phyloP scores from a whole-genome alignment of 495 filamentous ascomycete species.

The Neurospora hispaniola region DNA sequence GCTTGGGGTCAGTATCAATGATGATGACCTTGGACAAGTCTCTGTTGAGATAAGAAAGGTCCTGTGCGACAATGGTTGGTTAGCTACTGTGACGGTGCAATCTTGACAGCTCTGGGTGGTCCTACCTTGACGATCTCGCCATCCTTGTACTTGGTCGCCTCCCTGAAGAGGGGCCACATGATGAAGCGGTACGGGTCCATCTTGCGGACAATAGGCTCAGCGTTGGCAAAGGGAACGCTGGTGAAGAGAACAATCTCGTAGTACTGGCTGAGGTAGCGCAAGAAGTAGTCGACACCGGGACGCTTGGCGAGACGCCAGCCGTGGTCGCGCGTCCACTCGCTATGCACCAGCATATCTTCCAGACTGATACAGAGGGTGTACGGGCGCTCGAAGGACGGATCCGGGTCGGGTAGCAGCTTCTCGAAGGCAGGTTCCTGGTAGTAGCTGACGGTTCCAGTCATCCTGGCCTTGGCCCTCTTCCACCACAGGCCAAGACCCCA shows the following conservation, averaged over 20 bases:
- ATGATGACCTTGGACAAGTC: constrained; percentile 89
- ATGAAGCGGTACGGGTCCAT: constrained; percentile 94
- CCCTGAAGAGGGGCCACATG: constrained; percentile 88
- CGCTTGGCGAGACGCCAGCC: constrained; percentile 95
- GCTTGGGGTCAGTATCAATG: constrained; percentile 72
- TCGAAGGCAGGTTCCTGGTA: constrained; percentile 95
- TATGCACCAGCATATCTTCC: constrained; percentile 89
- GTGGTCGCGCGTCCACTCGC: constrained; percentile 85
- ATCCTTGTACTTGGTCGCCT: constrained; percentile 89
- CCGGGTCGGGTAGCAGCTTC: constrained; percentile 82
- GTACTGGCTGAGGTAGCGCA: constrained; percentile 92
- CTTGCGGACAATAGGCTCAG: constrained; percentile 80
- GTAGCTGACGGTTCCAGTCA: constrained; percentile 66
- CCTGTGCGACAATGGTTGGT: constrained; percentile 37
- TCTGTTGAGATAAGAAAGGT: constrained; percentile 91
- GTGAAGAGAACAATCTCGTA: constrained; percentile 97
- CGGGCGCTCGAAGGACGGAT: constrained; percentile 70
- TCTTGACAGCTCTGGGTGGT: not conserved
- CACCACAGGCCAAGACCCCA: constrained; percentile 55
- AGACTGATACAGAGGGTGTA: constrained; percentile 87
- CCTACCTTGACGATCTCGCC: constrained; percentile 93
- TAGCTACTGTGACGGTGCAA: not conserved
- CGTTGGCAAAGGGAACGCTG: constrained; percentile 66
- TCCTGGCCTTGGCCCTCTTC: constrained; percentile 63
- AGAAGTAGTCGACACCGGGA: constrained; percentile 92